Percentiles rank a stretch among this genome's conserved stretches.
phyloP scores from a whole-genome alignment of 305 asterid genomes.

The Vinca major region DNA sequence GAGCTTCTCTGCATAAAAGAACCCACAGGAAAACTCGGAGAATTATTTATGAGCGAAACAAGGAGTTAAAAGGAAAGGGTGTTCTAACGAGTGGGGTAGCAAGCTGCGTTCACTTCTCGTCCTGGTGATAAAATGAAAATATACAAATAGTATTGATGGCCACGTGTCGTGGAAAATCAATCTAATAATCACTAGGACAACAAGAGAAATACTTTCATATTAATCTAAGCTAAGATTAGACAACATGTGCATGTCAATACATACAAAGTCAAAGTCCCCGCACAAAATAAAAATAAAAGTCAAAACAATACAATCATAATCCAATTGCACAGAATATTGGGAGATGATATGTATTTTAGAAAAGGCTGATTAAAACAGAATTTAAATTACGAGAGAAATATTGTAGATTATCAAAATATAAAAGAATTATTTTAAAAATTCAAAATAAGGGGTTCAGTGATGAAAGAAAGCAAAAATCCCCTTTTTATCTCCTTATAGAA shows the following conservation, averaged over 20 bases:
- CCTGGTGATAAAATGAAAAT: not conserved
- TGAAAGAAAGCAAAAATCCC: not conserved
- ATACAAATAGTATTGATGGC: not conserved
- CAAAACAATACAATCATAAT: not conserved
- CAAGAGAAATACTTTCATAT: not conserved
- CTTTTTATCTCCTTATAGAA: not conserved
- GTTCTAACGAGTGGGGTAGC: too few relatives aligned
- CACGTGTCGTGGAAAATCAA: not conserved
- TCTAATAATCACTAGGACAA: not conserved
- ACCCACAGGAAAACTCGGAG: constrained; percentile 1
- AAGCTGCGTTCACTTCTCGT: too few relatives aligned
- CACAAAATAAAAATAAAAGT: not conserved
- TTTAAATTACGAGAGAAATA: not conserved
- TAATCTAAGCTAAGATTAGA: not conserved
- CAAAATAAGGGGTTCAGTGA: not conserved
- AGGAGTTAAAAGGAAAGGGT: not conserved
- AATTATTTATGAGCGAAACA: not conserved
- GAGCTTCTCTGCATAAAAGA: constrained; percentile 35
- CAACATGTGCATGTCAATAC: not conserved
- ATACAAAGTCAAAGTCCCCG: not conserved
- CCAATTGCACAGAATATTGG: not conserved
- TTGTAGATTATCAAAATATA: not conserved
- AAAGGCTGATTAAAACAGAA: not conserved
- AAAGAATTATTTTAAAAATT: not conserved
- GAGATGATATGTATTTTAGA: not conserved